phyloP scores from a whole-genome alignment of 1,284 basidiomycete genomes.

The Ceratorhiza oryzae-sativae region DNA sequence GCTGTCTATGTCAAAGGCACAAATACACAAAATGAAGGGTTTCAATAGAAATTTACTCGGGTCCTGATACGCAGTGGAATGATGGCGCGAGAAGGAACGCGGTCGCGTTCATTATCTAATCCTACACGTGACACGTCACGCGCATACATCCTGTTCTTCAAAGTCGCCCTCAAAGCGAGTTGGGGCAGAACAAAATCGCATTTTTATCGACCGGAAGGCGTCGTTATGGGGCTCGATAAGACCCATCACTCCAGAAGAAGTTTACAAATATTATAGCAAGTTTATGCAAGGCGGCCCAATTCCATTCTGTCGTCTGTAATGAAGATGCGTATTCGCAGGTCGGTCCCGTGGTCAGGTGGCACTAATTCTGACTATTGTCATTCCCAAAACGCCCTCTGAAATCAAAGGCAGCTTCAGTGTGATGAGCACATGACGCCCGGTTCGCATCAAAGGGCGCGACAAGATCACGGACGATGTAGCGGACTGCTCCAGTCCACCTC shows the following conservation, averaged over 20 bases:
- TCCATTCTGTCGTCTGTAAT: no score
- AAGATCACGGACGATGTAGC: constrained; percentile 8
- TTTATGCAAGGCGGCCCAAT: no score
- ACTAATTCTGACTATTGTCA: background rate
- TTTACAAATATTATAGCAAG: no score
- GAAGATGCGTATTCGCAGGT: no score
- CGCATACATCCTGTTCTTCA: background rate
- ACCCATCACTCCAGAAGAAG: no score
- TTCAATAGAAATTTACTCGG: constrained; percentile 3
- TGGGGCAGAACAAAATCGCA: no score
- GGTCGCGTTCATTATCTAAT: constrained; percentile 33
- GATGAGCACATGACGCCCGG: background rate
- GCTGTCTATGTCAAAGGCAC: background rate
- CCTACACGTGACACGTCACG: constrained; percentile 2
- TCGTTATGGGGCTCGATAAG: no score
- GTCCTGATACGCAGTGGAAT: constrained; percentile 1
- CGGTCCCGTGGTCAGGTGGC: background rate
- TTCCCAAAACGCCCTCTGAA: background rate
- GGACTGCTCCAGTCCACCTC: background rate
- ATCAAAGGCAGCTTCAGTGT: background rate
- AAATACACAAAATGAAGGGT: constrained; percentile 17
- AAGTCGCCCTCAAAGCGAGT: no score
- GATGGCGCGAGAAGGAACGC: constrained; percentile 11
- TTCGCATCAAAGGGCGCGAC: constrained; percentile 11
- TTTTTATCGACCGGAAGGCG: no score